Base-by-base conservation (phyloP, 306 rosid genomes). In the Cotoneaster glaucophyllus region DNA sequence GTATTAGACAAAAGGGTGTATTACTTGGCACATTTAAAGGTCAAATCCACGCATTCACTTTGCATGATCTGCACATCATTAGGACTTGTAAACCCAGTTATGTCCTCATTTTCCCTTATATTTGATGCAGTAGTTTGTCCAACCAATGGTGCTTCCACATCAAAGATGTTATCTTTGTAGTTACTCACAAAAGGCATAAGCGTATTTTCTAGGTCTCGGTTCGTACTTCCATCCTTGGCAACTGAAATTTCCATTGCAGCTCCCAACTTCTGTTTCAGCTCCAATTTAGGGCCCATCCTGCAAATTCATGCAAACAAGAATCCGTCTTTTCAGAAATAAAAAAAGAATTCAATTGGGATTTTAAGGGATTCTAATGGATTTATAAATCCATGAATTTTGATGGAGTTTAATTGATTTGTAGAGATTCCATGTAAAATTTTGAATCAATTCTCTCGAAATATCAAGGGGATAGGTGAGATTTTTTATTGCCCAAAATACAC, bases 231-330 rank as follows among this genome's bases (percentile, higher is more conserved):
- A 68, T 71, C 89, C 84, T 84, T 84, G 8, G 69, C 48, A 26
- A 66, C 61, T n/a, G 78, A 64, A 71, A 79, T 69, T 70, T 81
- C 91, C 73, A 74, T 48, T n/a, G 69, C 67, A 74, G 65, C 76
- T 74, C 82, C 84, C 11, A 75, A 71, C 74, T 76, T 80, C 44
- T 64, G 77, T 64, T 87, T 77, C 53, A 77, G 67, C 73, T 78
- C 86, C 74, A 85, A 81, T 43, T 84, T 84, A 34, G 80, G 88
- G 37, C 62, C 85, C 93, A 93, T 93, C 76, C 80, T 75, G 43
- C 75, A 31, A 45, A 77, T 74, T 78, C 75, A 77, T 12, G 10
- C 64, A 70, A 77, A 62, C 52, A 58, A 61, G 56, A 28, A 52
- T 58, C 64, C 43, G 26, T 74, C 69, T 39, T 57, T 71, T 69